Evolutionary conservation across 768 basidiomycete genomes (phyloP), one percentile per base, ranked within the genome.

Genomic region (Ramaria rubella): DNA sequence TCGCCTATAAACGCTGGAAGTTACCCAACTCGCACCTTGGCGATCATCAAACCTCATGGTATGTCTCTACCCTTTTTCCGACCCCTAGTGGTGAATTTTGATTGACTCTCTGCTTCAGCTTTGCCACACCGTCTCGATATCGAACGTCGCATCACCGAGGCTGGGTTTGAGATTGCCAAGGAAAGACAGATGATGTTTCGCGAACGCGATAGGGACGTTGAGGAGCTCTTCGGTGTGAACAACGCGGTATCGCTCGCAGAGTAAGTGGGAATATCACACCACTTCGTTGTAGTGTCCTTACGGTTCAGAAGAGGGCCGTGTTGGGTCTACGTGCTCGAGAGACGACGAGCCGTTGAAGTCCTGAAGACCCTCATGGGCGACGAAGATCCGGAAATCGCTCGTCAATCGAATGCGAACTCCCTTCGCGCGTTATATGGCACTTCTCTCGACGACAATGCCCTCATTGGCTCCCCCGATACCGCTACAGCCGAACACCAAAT

Each of bases 241-340:
- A 49, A 91, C 60, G 81, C 85, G 7, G 74, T 76, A 30, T 85
- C 81, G 48, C 78, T 93, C 58, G 80, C 79, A 57, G 87, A 90
- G 90, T 91, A 68, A 76, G 86, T 81, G 43, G 42, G 29, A 49
- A 31, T 23, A 24, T 5, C 3, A 21, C 21, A 26, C 8, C 24
- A 23, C 29, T 23, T 3, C 21, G 8, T 23, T n/a, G 17, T 40
- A 48, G 15, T 29, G 23, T 33, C 17, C 30, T 30, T 49, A 34
- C 29, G 46, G 57, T 52, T 42, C 29, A 58, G 52, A 59, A 91
- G 89, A 60, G 88, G 87, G 57, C 86, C 90, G 19, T 87, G 90
- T n/a, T 91, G 90, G 87, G 88, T 93, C 21, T 93, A 91, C 68
- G 86, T 93, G 36, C 84, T 93, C 59, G 90, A 91, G 67, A 81